phyloP scores from a whole-genome alignment of 768 basidiomycete species.

The Tylopilus vinaceipallidus region DNA sequence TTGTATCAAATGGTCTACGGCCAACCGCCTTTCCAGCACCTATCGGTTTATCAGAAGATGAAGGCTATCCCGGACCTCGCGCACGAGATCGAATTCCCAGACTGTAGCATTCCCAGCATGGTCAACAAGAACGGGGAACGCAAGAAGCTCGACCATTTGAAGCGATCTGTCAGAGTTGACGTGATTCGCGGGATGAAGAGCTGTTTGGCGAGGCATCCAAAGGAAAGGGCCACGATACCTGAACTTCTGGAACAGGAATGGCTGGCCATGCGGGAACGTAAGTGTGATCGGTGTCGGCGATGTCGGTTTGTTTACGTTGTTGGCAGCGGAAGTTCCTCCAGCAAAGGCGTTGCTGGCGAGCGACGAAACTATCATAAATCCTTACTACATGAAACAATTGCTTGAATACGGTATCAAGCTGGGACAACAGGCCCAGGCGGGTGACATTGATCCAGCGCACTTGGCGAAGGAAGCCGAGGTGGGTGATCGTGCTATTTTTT shows the following conservation, averaged over 20 bases:
- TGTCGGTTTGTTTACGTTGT: not conserved
- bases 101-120: constrained; percentile 50
- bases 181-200: constrained; percentile 82
- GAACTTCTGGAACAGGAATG: constrained; percentile 82
- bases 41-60: constrained; percentile 87
- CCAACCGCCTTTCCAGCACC: constrained; percentile 84
- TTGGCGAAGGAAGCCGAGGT: constrained; percentile 60
- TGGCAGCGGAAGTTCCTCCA: constrained; percentile 25
- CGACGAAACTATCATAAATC: constrained; percentile 73
- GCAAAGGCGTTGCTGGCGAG: constrained; percentile 36
- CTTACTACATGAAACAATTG: constrained; percentile 76
- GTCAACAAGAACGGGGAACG: constrained; percentile 34
- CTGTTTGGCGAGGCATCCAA: constrained; percentile 77
- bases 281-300: constrained; percentile 4
- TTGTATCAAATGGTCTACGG: constrained; percentile 99
- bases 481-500: constrained; percentile 11
- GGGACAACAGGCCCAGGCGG: constrained; percentile 41
- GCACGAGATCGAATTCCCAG: constrained; percentile 81
- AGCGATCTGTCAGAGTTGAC: constrained; percentile 63
- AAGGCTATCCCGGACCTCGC: constrained; percentile 82
- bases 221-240: constrained; percentile 84
- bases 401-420: constrained; percentile 68
- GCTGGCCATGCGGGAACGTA: constrained; percentile 53
- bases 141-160: constrained; percentile 65
- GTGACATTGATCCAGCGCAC: constrained; percentile 44